phyloP scores from a whole-genome alignment of 306 rosid species.

The Hippophae rhamnoides region DNA sequence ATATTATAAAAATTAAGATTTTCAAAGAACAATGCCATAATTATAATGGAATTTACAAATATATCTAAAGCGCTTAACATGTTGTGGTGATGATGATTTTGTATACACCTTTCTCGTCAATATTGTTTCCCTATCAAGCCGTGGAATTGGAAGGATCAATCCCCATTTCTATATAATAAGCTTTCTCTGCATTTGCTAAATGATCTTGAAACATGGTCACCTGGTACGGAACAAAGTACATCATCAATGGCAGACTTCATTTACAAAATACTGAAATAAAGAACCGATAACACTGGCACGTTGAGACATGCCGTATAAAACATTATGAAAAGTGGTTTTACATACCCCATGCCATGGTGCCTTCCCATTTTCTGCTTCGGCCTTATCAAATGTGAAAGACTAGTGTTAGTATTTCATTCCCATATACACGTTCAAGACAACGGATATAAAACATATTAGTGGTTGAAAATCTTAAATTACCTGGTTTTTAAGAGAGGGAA shows the following conservation, averaged over 20 bases:
- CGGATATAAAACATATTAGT: neutral
- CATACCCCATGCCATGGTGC: slow-evolving; percentile 86
- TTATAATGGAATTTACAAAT: too few species aligned
- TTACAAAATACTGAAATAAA: neutral
- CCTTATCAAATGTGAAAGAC: slow-evolving; percentile 27
- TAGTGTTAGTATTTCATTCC: neutral
- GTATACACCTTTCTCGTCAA: slow-evolving; percentile 11
- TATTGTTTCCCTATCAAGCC: slow-evolving; percentile 25
- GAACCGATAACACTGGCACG: neutral
- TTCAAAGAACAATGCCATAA: too few species aligned
- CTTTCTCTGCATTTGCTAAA: slow-evolving; percentile 63
- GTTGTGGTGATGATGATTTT: slow-evolving; percentile 16
- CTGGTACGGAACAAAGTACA: slow-evolving; percentile 31
- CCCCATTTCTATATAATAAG: slow-evolving; percentile 49
- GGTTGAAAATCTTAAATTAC: slow-evolving; percentile 17
- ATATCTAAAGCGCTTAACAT: slow-evolving; percentile 17
- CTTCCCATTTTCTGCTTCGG: slow-evolving; percentile 63
- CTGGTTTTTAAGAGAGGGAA: slow-evolving; percentile 90
- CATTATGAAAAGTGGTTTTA: slow-evolving; percentile 1
- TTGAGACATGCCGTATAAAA: too few species aligned
- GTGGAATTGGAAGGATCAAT: slow-evolving; percentile 10
- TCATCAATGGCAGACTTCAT: slow-evolving; percentile 12
- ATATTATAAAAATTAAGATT: too few species aligned
- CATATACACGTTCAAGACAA: neutral
- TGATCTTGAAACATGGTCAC: slow-evolving; percentile 93